These are phyloP conservation scores for Lodderomyces jiufengensis DNA, from an alignment of 1,139 yeast genomes.

Conservation along the genomic window DNA sequence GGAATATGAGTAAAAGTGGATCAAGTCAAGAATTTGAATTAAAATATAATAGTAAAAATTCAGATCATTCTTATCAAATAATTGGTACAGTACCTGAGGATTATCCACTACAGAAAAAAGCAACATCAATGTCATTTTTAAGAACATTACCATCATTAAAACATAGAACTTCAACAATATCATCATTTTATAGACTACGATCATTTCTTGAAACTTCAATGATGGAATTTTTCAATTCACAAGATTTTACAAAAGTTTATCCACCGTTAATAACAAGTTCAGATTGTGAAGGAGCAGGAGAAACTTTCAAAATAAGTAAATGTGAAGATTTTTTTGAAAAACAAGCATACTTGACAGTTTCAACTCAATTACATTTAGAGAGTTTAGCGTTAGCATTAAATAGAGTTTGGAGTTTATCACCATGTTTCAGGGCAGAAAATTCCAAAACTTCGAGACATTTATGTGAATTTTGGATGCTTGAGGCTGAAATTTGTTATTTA, in stretches of 20 bases:
- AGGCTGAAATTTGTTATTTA: conserved; percentile 79
- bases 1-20: conserved; percentile 27
- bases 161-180: conserved; percentile 65
- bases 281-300: conserved; percentile 99
- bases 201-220: conserved; percentile 60
- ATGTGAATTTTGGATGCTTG: conserved; percentile 97
- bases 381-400: conserved; percentile 69
- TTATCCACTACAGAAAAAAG: conserved; percentile 84
- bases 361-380: conserved; percentile 89
- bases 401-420: conserved; percentile 85
- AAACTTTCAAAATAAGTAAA: conserved; percentile 58
- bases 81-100: conserved; percentile 56
- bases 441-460: conserved; percentile 90
- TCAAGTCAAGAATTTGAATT: conserved; percentile 31
- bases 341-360: conserved; percentile 74
- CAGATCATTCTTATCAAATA: conserved; percentile 21
- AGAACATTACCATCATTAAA: conserved; percentile 72
- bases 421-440: conserved; percentile 91
- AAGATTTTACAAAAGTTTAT: conserved; percentile 64
- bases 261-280: conserved; percentile 87
- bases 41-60: conserved; percentile 21
- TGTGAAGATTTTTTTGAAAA: conserved; percentile 55
- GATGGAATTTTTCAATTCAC: conserved; percentile 48
- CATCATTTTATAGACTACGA: conserved; percentile 68
- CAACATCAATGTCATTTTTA: conserved; percentile 60